Evolutionary conservation across 768 basidiomycete genomes (phyloP).

Genomic region (Auricularia heimuer): DNA sequence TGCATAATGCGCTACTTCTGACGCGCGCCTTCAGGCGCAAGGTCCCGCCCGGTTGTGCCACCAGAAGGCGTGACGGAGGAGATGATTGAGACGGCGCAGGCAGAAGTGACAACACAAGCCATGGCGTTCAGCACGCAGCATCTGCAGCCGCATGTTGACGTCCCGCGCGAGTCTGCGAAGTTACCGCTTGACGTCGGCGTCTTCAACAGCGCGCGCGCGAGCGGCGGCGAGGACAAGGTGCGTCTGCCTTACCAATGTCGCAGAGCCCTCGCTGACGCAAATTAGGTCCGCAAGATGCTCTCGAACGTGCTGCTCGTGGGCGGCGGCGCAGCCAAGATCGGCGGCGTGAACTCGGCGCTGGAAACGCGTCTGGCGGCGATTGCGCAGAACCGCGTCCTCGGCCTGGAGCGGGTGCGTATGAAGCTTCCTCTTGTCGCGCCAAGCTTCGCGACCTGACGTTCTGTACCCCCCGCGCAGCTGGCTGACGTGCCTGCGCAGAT

Average conservation of each 20-base stretch:
- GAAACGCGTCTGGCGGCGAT: constrained; percentile 61
- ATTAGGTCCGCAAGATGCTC: constrained; percentile 55
- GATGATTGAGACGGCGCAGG: constrained; percentile 31
- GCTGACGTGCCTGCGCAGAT: constrained; percentile 38
- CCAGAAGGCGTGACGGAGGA: neutral
- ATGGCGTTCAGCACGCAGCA: constrained; percentile 90
- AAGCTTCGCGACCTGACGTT: neutral
- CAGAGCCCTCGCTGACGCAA: constrained; percentile 9
- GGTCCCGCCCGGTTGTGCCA: constrained; percentile 17
- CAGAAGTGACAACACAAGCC: constrained; percentile 56
- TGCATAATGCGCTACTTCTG: constrained; percentile 41
- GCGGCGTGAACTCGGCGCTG: constrained; percentile 76
- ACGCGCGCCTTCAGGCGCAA: constrained; percentile 49
- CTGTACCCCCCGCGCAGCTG: neutral
- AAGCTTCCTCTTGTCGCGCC: constrained; percentile 3
- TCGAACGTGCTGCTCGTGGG: constrained; percentile 83
- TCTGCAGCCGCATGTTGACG: constrained; percentile 51
- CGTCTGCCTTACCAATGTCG: neutral
- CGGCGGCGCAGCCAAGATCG: constrained; percentile 62
- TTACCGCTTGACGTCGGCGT: constrained; percentile 88
- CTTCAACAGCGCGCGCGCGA: constrained; percentile 82
- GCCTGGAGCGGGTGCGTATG: neutral
- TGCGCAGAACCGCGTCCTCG: neutral
- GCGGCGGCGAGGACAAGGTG: constrained; percentile 80
- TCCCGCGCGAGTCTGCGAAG: constrained; percentile 78